phyloP scores from a whole-genome alignment of 2,329 filamentous ascomycete genomes.

The Phoma sp. region DNA sequence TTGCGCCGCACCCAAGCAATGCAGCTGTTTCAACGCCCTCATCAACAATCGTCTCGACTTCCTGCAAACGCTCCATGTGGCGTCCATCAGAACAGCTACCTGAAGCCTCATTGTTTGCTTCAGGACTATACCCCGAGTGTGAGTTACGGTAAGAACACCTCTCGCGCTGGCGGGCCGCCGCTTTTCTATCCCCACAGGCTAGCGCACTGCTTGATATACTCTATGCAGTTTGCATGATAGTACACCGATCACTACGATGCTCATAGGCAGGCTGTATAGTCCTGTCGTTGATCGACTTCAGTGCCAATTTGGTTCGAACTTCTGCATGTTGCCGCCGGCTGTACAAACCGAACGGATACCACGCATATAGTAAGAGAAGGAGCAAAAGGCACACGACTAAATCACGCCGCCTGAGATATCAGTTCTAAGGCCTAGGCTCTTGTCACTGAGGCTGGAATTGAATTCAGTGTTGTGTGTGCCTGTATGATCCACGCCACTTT shows the following conservation, averaged over 20 bases:
- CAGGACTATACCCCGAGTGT: background rate
- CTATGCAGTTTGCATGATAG: too few relatives aligned
- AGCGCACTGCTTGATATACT: background rate
- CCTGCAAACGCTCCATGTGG: constrained; percentile 4
- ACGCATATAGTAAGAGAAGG: background rate
- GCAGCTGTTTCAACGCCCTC: constrained; percentile 2
- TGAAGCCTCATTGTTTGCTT: constrained; percentile 1
- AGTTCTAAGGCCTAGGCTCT: background rate
- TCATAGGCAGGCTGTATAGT: constrained; percentile 1
- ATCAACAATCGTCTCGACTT: constrained; percentile 5
- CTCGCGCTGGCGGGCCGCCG: constrained; percentile 1
- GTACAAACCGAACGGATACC: background rate
- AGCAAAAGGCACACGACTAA: background rate
- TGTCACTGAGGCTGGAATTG: background rate
- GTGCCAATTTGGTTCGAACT: background rate
- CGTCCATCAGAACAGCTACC: constrained; percentile 8
- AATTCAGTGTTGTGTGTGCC: background rate
- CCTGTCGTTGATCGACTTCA: background rate
- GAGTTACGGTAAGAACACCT: background rate
- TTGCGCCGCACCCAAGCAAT: constrained; percentile 1
- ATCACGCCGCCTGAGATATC: constrained; percentile 1
- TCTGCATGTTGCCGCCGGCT: constrained; percentile 1
- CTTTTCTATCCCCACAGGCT: background rate
- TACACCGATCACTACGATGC: background rate
- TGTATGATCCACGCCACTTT: constrained; percentile 10